These are phyloP conservation scores for Dothideomycetes sp. DNA, from an alignment of 2,329 filamentous ascomycete genomes.

Conservation along the genomic window DNA sequence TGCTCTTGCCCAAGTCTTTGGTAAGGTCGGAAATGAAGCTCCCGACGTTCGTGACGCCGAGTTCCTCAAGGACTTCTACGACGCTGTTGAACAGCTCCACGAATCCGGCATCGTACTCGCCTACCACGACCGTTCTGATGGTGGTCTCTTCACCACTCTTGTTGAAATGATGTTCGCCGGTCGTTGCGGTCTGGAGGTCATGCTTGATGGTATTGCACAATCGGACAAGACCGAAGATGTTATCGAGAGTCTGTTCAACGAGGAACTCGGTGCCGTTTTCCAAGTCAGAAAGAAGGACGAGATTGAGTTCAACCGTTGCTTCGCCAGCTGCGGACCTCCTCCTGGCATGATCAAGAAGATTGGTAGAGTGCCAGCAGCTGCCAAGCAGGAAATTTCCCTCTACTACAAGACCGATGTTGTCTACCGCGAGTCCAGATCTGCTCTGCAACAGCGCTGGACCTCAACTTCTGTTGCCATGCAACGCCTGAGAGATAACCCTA, in stretches of 20 bases:
- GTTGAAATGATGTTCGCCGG: slow-evolving; percentile 98
- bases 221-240: slow-evolving; percentile 49
- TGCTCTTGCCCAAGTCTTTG: slow-evolving; percentile 80
- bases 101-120: slow-evolving; percentile 69
- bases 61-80: slow-evolving; percentile 80
- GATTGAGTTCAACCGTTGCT: slow-evolving; percentile 76
- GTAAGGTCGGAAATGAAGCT: slow-evolving; percentile 71
- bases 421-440: slow-evolving; percentile 57
- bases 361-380: slow-evolving; percentile 59
- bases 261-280: slow-evolving; percentile 93
- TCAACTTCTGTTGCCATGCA: slow-evolving; percentile 88
- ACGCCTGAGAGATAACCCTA: slow-evolving; percentile 76
- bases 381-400: slow-evolving; percentile 69
- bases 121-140: slow-evolving; percentile 91
- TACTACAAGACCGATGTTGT: slow-evolving; percentile 61
- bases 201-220: slow-evolving; percentile 65
- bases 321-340: slow-evolving; percentile 81
- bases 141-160: slow-evolving; percentile 80
- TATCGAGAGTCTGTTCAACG: slow-evolving; percentile 80
- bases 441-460: slow-evolving; percentile 82
- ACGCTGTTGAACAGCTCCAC: slow-evolving; percentile 64
- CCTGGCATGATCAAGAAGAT: slow-evolving; percentile 75
- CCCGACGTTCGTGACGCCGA: slow-evolving; percentile 80
- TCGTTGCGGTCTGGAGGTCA: slow-evolving; percentile 75
- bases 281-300: slow-evolving; percentile 82